Conservation (phyloP, 345 rosid species). For the Crucihimalaya himalaica region DNA sequence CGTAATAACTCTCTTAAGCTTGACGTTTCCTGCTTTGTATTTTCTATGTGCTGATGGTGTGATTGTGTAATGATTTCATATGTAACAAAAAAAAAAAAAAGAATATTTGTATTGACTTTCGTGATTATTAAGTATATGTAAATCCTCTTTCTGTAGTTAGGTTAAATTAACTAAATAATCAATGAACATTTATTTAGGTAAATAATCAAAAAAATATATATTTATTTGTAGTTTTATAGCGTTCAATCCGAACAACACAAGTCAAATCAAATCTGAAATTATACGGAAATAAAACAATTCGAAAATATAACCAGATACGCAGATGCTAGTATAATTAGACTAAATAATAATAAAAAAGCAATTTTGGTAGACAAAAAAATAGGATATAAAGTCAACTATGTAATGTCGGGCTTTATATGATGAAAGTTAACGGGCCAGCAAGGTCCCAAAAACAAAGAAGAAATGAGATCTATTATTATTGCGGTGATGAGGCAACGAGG, state of each 20-base stretch:
- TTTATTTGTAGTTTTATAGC: neutral
- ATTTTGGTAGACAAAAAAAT: neutral
- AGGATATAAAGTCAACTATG: too few species aligned
- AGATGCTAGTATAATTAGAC: too few species aligned
- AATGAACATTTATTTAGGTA: neutral
- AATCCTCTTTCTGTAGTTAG: neutral
- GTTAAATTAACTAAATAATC: neutral
- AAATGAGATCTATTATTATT: conserved; percentile 28
- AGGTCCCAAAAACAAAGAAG: neutral
- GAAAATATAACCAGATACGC: too few species aligned
- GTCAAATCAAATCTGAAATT: too few species aligned
- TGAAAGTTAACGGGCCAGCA: conserved; percentile 19
- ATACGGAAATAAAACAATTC: too few species aligned
- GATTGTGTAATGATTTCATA: conserved; percentile 22
- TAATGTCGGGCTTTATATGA: neutral
- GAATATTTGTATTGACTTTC: conserved; percentile 19
- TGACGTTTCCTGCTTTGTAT: conserved; percentile 25
- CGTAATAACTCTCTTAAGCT: conserved; percentile 25
- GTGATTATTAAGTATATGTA: neutral
- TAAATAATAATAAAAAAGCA: neutral
- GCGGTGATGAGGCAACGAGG: conserved; percentile 35
- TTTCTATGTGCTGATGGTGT: conserved; percentile 14
- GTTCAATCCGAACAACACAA: neutral
- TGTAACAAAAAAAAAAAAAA: neutral
- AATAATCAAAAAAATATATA: too few species aligned